phyloP scores from a whole-genome alignment of 1,284 basidiomycete genomes.

The Irpex lacteus region DNA sequence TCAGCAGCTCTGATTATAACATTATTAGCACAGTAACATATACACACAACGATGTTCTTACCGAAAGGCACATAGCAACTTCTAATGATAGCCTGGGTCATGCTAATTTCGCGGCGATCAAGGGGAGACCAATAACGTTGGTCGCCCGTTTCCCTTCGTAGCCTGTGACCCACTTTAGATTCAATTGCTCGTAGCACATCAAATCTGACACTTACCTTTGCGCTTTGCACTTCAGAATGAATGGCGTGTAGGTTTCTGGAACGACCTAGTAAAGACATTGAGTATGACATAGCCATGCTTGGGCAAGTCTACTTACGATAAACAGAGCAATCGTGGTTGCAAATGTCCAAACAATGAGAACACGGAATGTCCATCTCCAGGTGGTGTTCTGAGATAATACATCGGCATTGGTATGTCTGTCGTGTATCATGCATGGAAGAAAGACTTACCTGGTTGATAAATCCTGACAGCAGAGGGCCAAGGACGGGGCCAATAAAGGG shows the following conservation, averaged over 20 bases:
- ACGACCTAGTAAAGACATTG: conserved; percentile 39
- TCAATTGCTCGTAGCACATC: not conserved
- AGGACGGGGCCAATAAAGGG: conserved; percentile 77
- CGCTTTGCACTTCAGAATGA: conserved; percentile 61
- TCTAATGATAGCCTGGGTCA: conserved; percentile 36
- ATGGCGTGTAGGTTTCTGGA: conserved; percentile 75
- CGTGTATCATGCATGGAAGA: not conserved
- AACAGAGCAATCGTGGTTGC: conserved; percentile 43
- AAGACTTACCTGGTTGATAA: conserved; percentile 42
- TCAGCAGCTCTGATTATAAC: conserved; percentile 53
- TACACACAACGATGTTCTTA: conserved; percentile 34
- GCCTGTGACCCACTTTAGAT: conserved; percentile 24
- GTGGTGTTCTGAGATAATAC: conserved; percentile 40
- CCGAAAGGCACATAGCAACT: conserved; percentile 65
- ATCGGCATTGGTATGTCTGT: not conserved
- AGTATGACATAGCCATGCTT: not conserved
- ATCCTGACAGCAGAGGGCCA: conserved; percentile 42
- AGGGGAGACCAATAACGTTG: conserved; percentile 53
- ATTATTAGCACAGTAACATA: not conserved
- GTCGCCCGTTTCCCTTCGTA: conserved; percentile 59
- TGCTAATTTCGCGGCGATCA: conserved; percentile 42
- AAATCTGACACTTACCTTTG: conserved; percentile 19
- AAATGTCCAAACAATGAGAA: conserved; percentile 64
- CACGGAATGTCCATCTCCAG: conserved; percentile 82
- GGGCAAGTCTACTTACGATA: conserved; percentile 37